Evolutionary conservation across 2,329 filamentous ascomycete species (phyloP), one percentile per base, ranked within the genome.

Genomic region (Penicillium digitatum): DNA sequence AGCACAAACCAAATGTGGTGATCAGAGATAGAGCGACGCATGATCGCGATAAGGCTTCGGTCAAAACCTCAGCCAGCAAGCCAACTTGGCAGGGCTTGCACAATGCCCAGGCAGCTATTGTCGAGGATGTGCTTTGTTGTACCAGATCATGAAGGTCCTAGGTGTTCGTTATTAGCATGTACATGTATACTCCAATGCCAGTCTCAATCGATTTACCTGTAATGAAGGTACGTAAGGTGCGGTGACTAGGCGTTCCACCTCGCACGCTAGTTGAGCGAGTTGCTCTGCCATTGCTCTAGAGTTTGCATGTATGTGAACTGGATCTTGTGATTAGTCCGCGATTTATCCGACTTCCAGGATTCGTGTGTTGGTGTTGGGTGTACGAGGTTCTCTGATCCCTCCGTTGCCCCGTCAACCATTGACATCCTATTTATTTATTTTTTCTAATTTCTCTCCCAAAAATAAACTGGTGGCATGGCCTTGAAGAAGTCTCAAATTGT

Each of bases 181-280:
- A 32, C 43, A 61, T 48, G 35, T 49, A 32, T 60, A 45, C 14
- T 16, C 37, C 24, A 22, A 49, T 22, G 42, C 38, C 45, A 37
- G 50, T 38, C 46, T 31, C 12, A 27, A 39, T 10, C 27, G 26
- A 59, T 71, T 63, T 68, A 81, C 80, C 65, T 77, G 75, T 40
- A 82, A 69, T 27, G 76, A 78, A 16, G 79, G 75, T n/a, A 77
- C 74, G 60, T 81, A 82, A 22, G 76, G 74, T 32, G 78, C 75
- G 7, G 74, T 72, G 38, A 81, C 69, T 39, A 81, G 67, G 40
- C 77, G 76, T 55, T 76, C 72, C 54, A 82, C 62, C 65, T 81
- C 78, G 18, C 65, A 60, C 29, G 72, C 64, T 20, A 81, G 51
- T 7, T 55, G 47, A 39, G 34, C 26, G 5, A 65, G 26, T 22